phyloP scores from a whole-genome alignment of 2,329 filamentous ascomycete species.

The Colletotrichum sp. region DNA sequence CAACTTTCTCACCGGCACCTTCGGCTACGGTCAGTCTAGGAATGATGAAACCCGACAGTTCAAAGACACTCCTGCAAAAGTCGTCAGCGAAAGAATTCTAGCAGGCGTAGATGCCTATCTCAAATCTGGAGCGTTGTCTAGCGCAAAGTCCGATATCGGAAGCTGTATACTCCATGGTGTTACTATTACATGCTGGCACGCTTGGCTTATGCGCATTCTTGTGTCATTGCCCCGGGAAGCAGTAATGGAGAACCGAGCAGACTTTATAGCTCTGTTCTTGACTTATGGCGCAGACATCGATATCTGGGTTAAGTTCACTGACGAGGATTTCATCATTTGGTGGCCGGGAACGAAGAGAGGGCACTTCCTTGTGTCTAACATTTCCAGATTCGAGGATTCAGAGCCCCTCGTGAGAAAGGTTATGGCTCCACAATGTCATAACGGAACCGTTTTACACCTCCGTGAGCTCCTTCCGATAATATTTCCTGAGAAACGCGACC shows the following conservation, averaged over 20 bases:
- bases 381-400: neutral
- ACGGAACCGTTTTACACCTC: neutral
- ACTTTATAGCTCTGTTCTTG: neutral
- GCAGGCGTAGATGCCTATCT: neutral
- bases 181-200: neutral
- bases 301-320: neutral
- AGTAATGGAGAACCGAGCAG: neutral
- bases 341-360: neutral
- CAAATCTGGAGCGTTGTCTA: neutral
- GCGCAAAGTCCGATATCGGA: neutral
- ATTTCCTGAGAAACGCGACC: neutral
- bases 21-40: neutral
- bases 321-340: neutral
- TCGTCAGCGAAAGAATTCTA: neutral
- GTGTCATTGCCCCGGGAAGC: neutral
- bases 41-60: neutral
- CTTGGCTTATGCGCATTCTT: neutral
- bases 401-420: neutral
- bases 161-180: neutral
- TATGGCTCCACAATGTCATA: neutral
- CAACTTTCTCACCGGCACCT: neutral
- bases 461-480: neutral
- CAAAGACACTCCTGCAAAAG: neutral
- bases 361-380: neutral
- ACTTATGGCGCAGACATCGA: neutral